Base-by-base conservation (phyloP, 306 rosid genomes). In the Medicago ruthenica region DNA sequence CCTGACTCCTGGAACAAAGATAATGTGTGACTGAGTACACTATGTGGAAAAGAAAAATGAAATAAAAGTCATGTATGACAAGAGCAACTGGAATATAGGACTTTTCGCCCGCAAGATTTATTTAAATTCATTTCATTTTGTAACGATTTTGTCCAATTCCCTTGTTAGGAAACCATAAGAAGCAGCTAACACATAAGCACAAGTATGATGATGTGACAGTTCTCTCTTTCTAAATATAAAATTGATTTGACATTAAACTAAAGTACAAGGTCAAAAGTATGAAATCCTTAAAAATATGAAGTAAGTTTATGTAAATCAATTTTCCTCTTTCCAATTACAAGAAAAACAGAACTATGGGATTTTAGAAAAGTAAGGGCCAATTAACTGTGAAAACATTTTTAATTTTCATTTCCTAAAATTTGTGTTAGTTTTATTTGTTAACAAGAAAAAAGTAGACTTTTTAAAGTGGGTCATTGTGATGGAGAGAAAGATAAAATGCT, bases 1-100 rank as follows among this genome's bases (percentile, higher is more conserved):
- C 85, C 84, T 80, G 80, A 80, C 20, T 66, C 92, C 96, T 92
- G 88, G 24, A 71, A 45, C 36, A 82, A 60, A 83, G 20, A 75
- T 58, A 72, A 71, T 15, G 40, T 47, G 66, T 45, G 53, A 82
- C 59, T 82, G 48, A 85, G 77, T 27, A 66, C 77, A 74, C 81
- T 55, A 61, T 36, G 77, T 8, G 51, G 58, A 39, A 60, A 45
- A 61, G 50, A 54, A 45, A 61, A 16, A 7, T 20, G 70, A 67
- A 64, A 54, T 18, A 58, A 51, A 55, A 77, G 58, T 57, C 66
- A 57, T 54, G 69, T 17, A 50, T 21, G 9, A 41, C 47, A 17
- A 47, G 12, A 62, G 57, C 47, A 81, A 71, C 40, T 60, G 54
- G 44, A 62, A 74, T 70, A 42, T 71, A 45, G 59, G 59, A 77